These are phyloP conservation scores for Penstemon eatonii DNA, from an alignment of 257 asterid species.

Conservation along the genomic window DNA sequence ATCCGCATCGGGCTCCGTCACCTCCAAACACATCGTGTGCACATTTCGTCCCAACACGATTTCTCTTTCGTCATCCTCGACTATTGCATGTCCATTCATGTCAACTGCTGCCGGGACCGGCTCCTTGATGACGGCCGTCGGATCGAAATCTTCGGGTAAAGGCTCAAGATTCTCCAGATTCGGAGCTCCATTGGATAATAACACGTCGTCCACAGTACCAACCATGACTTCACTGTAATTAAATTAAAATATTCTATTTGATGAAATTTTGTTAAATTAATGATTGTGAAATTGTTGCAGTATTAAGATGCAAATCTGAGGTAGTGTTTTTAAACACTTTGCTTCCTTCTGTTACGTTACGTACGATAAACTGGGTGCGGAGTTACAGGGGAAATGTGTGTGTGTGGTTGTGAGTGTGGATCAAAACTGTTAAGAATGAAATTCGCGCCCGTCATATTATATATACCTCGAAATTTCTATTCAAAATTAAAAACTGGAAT, in stretches of 20 bases:
- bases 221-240: not conserved
- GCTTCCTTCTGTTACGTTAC: not conserved
- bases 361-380: not conserved
- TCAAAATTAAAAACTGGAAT: too few species aligned
- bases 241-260: not conserved
- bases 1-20: conserved; percentile 93
- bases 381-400: conserved; percentile 11
- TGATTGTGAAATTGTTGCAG: not conserved
- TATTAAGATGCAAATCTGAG: not conserved
- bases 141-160: conserved; percentile 41
- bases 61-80: conserved; percentile 39
- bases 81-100: conserved; percentile 26
- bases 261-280: not conserved
- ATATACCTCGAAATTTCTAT: not conserved
- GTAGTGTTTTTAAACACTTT: not conserved
- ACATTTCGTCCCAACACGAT: conserved; percentile 81
- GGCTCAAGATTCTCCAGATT: conserved; percentile 3
- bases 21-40: conserved; percentile 75
- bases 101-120: conserved; percentile 52
- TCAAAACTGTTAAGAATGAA: not conserved
- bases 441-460: not conserved
- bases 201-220: not conserved
- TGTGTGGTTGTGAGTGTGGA: not conserved
- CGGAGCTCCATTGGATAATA: not conserved
- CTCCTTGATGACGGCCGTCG: conserved; percentile 51